Evolutionary conservation across 768 basidiomycete species (phyloP), one percentile per base, ranked within the genome.

Genomic region (Pleurotus giganteus): DNA sequence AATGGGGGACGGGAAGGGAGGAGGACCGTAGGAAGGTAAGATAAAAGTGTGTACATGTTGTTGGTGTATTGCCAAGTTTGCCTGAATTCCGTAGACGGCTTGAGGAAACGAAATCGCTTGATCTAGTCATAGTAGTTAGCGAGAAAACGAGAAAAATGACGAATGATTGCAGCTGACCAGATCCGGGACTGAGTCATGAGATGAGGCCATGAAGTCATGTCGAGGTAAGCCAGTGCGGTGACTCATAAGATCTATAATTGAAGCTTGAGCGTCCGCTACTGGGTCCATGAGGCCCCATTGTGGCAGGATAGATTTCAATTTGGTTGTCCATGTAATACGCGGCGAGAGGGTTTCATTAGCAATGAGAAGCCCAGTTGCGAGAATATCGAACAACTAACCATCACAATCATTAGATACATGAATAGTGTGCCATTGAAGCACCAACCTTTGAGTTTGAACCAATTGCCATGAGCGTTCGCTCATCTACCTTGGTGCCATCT

Each of bases 181-280:
- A 15, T 50, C 32, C 4, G 31, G 19, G 4, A 50, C 49, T 8
- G 34, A 17, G 17, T 36, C 34, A n/a, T 32, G 1, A 23, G 15
- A 3, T 1, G 32, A 3, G 8, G 8, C 9, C 12, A 24, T 15
- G 6, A 59, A 43, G 41, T 66, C 65, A 39, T 67, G 66, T 2
- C 60, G 60, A 32, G 67, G 65, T 8, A 64, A 34, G 3, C 65
- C 66, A 26, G 67, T 66, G 42, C 65, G 65, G 41, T 69, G 68
- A 55, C 60, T 64, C 64, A 67, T 64, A 4, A 64, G 47, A 49
- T 69, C 68, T 28, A 61, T 46, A 27, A 69, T 61, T 2, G 61
- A 55, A 15, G 53, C 60, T 28, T 61, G 56, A 24, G 57, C 41
- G 3, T 59, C 56, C 1, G 64, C 64, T 26, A 63, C 28, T 2